Percentiles rank a stretch among this genome's conserved stretches.
Conservation (phyloP, 139 green algal species). For the Closterium sp. region DNA sequence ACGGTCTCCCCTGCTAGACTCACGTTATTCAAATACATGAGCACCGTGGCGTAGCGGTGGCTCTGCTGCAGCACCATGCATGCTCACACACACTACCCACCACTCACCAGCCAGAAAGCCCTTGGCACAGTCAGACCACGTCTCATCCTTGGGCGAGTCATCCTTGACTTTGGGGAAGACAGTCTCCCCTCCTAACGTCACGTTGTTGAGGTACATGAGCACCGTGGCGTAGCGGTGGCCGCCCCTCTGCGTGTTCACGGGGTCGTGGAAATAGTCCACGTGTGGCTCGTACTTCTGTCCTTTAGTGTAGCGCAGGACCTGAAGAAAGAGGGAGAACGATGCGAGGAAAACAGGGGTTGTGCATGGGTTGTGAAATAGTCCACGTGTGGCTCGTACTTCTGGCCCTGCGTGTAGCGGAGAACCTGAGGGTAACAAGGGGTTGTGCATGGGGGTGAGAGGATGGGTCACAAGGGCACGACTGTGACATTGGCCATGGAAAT, state of each 20-base stretch:
- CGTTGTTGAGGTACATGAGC: slow-evolving; percentile 74
- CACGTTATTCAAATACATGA: slow-evolving; percentile 74
- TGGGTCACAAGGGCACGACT: no score
- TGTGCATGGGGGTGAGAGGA: no score
- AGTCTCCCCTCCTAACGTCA: slow-evolving; percentile 56
- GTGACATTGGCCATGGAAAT: no score
- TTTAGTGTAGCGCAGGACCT: slow-evolving; percentile 79
- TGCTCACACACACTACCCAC: not conserved
- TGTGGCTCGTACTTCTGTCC: slow-evolving; percentile 62
- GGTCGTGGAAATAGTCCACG: slow-evolving; percentile 72
- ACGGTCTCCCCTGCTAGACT: slow-evolving; percentile 54
- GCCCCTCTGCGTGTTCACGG: slow-evolving; percentile 64
- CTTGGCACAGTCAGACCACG: slow-evolving; percentile 19
- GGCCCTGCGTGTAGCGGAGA: no score
- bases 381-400: not conserved
- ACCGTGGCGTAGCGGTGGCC: slow-evolving; percentile 77
- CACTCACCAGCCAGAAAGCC: not conserved
- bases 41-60: slow-evolving; percentile 77
- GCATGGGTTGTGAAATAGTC: not conserved
- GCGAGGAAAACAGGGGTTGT: no score
- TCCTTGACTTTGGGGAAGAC: slow-evolving; percentile 43
- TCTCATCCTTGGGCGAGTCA: slow-evolving; percentile 3
- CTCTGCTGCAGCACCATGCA: slow-evolving; percentile 53
- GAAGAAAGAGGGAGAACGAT: slow-evolving; percentile 6
- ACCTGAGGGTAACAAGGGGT: no score